These are phyloP conservation scores for Debaryomyces fabryi DNA, from an alignment of 1,139 yeast genomes.

Conservation along the genomic window DNA sequence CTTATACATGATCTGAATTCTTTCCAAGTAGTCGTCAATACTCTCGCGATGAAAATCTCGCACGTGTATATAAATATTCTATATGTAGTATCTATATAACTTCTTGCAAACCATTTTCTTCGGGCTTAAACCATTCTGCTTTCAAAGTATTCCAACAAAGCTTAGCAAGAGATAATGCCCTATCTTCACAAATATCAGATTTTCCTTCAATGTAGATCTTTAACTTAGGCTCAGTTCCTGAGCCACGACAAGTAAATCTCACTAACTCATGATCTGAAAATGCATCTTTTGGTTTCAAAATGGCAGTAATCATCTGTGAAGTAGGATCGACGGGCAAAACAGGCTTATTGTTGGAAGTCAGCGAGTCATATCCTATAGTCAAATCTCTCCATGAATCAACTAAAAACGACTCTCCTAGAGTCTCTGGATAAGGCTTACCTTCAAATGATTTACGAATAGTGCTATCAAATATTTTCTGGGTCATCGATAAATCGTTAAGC, in stretches of 20 bases:
- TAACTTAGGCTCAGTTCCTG: constrained; percentile 95
- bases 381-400: constrained; percentile 80
- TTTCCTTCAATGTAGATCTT: constrained; percentile 88
- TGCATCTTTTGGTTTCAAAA: constrained; percentile 30
- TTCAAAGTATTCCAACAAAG: constrained; percentile 69
- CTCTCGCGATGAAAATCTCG: constrained; percentile 2
- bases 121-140: constrained; percentile 64
- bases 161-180: constrained; percentile 56
- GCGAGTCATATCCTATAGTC: constrained; percentile 78
- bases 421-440: constrained; percentile 37
- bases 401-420: constrained; percentile 50
- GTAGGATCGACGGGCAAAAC: constrained; percentile 66
- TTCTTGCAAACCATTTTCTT: constrained; percentile 39
- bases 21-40: background rate
- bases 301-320: constrained; percentile 86
- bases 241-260: constrained; percentile 86
- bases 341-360: constrained; percentile 61
- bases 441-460: constrained; percentile 45
- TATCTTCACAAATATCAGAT: constrained; percentile 40
- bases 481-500: constrained; percentile 57
- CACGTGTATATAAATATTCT: constrained; percentile 8
- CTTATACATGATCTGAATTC: background rate
- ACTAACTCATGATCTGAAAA: constrained; percentile 36
- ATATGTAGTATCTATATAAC: constrained; percentile 20
- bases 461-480: constrained; percentile 49